phyloP scores from a whole-genome alignment of 805 yeast species.

The Wickerhamiella sorbophila region DNA sequence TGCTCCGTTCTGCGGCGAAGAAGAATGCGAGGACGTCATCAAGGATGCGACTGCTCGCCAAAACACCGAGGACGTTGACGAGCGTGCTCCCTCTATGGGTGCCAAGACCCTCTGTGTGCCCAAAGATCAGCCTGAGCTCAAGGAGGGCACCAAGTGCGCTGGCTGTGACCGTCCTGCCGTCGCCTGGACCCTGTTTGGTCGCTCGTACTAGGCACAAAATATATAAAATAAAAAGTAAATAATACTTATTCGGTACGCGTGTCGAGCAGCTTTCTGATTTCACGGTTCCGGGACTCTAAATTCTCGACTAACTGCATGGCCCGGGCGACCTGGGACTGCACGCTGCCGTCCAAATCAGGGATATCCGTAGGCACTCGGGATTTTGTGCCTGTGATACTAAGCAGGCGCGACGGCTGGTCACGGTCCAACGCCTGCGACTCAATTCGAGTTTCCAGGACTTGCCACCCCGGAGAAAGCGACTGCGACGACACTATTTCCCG shows the following conservation, averaged over 20 bases:
- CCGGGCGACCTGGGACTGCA: constrained; percentile 8
- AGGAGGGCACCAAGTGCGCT: constrained; percentile 71
- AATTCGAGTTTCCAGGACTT: constrained; percentile 20
- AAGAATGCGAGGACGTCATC: constrained; percentile 92
- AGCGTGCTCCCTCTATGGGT: constrained; percentile 97
- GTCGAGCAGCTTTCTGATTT: constrained; percentile 8
- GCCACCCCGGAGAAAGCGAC: constrained; percentile 28
- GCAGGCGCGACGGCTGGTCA: constrained; percentile 10
- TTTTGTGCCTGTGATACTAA: constrained; percentile 11
- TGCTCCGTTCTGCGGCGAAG: constrained; percentile 95
- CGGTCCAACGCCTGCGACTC: constrained; percentile 13
- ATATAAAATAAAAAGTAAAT: constrained; percentile 1
- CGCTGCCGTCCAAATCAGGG: constrained; percentile 11
- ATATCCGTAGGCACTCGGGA: constrained; percentile 15
- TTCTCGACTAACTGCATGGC: constrained; percentile 10
- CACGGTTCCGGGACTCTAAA: constrained; percentile 13
- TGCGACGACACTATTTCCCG: constrained; percentile 19
- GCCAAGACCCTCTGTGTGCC: constrained; percentile 98
- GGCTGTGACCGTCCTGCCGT: constrained; percentile 66
- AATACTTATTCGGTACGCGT: not conserved
- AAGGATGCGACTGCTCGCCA: constrained; percentile 73
- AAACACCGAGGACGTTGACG: constrained; percentile 77
- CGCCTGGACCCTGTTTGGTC: constrained; percentile 88
- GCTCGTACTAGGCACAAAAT: constrained; percentile 52
- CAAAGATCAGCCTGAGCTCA: constrained; percentile 73